Evolutionary conservation across 176 grass and related monocot genomes (phyloP).

Genomic region (Eragrostis nindensis): DNA sequence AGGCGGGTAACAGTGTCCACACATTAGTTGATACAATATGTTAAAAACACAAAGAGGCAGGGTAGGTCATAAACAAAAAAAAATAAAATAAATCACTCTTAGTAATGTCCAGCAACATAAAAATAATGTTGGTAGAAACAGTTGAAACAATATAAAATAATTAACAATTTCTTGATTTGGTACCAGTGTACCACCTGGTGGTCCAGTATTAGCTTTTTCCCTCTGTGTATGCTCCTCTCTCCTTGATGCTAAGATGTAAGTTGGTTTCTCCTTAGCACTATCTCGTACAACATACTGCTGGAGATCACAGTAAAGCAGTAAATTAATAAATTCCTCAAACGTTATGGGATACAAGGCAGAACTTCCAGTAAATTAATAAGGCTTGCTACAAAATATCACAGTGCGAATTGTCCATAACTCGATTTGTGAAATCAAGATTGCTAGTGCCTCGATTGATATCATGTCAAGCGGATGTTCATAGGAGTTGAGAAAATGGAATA

Average conservation of each 20-base stretch:
- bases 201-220: slow-evolving; percentile 58
- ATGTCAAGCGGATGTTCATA: background rate
- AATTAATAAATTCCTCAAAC: slow-evolving; percentile 26
- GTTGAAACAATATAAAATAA: slow-evolving; percentile 28
- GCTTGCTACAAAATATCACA: slow-evolving; percentile 7
- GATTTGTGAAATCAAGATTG: background rate
- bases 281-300: slow-evolving; percentile 82
- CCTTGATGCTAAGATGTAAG: slow-evolving; percentile 79
- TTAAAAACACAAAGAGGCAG: background rate
- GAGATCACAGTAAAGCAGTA: slow-evolving; percentile 27
- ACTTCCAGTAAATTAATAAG: background rate
- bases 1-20: background rate
- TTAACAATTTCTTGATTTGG: slow-evolving; percentile 41
- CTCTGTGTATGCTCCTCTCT: slow-evolving; percentile 67
- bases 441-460: background rate
- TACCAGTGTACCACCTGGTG: slow-evolving; percentile 44
- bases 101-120: background rate
- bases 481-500: background rate
- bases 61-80: background rate
- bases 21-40: slow-evolving; percentile 41
- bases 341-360: background rate
- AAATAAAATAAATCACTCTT: background rate
- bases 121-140: slow-evolving; percentile 18
- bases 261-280: slow-evolving; percentile 75
- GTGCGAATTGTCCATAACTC: background rate